Base-by-base conservation (phyloP, 306 rosid genomes). In the Rosa persica region DNA sequence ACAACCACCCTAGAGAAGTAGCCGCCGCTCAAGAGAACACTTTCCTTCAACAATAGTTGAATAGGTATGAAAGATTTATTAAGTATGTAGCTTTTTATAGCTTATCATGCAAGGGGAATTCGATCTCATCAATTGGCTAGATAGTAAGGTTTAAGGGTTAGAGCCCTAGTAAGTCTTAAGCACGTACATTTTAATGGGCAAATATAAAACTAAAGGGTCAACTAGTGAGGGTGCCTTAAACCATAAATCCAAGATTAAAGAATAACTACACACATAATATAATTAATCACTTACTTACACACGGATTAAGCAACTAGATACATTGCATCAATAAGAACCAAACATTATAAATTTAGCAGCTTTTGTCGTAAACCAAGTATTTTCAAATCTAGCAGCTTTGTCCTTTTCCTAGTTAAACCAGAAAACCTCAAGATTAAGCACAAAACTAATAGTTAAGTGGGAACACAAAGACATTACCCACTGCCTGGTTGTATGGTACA, bases 241-340 rank as follows among this genome's bases (percentile, higher is more conserved):
- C 60, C 79, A 81, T 72, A 75, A 86, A 86, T 47, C 70, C 61
- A 51, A 48, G 62, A 76, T 72, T 38, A 79, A 85, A 42, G 30
- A 81, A 76, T 48, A 75, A 55, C 47, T 49, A 58, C 74, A 79
- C 71, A n/a, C 3, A 15, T 6, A 84, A 27, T 30, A 27, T 42
- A 54, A 30, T 67, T 42, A 67, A 34, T 55, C 84, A 80, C 83
- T 68, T 38, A 64, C 62, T 25, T 30, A 71, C 76, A 81, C 92
- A 85, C 79, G 86, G 83, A 70, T 51, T 71, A 64, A 75, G 80
- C 73, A 12, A 47, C 71, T 72, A 75, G 88, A 86, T 89, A 57
- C 92, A 86, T 76, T 78, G 92, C 73, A 91, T 78, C 74, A 55
- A 60, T 17, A 86, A 60, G 34, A 74, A 65, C 54, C 72, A 15